Evolutionary conservation across 768 basidiomycete species (phyloP), one percentile per base, ranked within the genome.

Genomic region (Hericium alpestre): DNA sequence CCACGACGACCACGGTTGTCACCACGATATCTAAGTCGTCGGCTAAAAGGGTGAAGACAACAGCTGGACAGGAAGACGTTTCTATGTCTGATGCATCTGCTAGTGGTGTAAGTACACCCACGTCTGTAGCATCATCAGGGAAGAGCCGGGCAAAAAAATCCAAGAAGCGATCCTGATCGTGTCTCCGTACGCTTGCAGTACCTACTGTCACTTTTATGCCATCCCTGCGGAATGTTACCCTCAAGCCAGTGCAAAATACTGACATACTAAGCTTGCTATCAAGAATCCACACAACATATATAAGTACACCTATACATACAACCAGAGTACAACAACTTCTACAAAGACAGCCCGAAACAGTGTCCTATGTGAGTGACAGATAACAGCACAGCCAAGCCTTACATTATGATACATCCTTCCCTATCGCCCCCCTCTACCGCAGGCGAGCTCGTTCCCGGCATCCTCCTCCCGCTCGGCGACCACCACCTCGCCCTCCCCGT

Each of bases 331-430:
- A 18, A 20, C 43, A 46, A 20, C 43, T 9, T 20, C 43, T 18
- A 46, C 15, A 20, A 18, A n/a, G n/a, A 46, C 43, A 20, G 12
- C n/a, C 16, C n/a, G n/a, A 46, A 43, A 18, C 43, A 18, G 20
- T 46, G 20, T 15, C 43, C 43, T 46, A 46, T 46, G 43, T 22
- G 22, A 46, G 43, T 22, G 43, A 46, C 43, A 46, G 32, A 32
- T 32, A 32, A 32, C 32, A 32, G 32, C 8, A 32, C 32, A 32
- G 16, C 18, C 5, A 37, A 39, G 38, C 52, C 61, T 75, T 76
- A 88, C 85, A 86, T 88, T 65, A 86, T 71, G 54, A 76, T 77
- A 74, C 87, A 89, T 38, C 81, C 79, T 41, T 84, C 85, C 40
- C 79, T 76, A 59, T 76, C 77, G 53, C 70, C 50, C 22, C 59